phyloP scores from a whole-genome alignment of 345 rosid species.

The Acer yangbiense region DNA sequence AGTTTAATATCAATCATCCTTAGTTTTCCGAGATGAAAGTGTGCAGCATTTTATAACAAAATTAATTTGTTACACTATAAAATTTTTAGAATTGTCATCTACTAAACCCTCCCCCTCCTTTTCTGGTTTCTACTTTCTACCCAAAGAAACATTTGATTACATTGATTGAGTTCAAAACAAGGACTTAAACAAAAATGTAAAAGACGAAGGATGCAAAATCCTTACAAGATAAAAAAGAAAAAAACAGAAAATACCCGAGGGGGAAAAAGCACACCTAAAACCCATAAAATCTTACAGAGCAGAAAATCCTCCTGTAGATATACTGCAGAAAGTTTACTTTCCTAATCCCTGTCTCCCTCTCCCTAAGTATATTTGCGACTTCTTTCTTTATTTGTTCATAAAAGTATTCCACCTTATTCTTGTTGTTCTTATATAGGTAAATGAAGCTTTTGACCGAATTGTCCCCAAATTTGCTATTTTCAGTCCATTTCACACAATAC shows the following conservation, averaged over 20 bases:
- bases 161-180: neutral
- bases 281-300: neutral
- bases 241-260: neutral
- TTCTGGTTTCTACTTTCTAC: neutral
- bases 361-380: neutral
- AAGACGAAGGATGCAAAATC: neutral
- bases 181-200: neutral
- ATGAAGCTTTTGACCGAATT: neutral
- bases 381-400: neutral
- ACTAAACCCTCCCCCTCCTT: neutral
- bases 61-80: too few species aligned
- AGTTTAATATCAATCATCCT: neutral
- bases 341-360: neutral
- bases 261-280: neutral
- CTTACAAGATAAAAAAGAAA: neutral
- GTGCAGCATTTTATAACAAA: neutral
- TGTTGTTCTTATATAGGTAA: neutral
- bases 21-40: neutral
- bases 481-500: neutral
- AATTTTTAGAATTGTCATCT: neutral
- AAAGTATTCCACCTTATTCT: neutral
- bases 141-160: neutral
- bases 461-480: constrained; percentile 1
- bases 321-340: neutral
- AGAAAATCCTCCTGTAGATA: neutral